A percentile compares a stretch with the other conserved stretches of the same genome.
Conservation (phyloP, 2,329 filamentous ascomycete genomes). For the Drechslerella dactyloides region DNA sequence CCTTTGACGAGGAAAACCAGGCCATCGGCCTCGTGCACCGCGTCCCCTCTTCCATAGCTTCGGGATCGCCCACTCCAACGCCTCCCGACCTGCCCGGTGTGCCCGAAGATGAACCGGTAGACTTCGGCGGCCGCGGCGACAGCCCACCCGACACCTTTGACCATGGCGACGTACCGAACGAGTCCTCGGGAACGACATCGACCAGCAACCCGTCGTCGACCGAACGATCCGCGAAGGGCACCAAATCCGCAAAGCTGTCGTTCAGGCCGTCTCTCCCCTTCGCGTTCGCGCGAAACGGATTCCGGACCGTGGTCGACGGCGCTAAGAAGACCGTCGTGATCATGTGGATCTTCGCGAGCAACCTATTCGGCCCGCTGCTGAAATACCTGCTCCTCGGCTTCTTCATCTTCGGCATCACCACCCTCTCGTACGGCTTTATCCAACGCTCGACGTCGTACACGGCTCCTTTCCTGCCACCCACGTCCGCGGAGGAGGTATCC, state of each 20-base stretch:
- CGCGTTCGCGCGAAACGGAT: slow-evolving; percentile 11
- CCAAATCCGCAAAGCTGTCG: background rate
- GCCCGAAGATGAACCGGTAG: background rate
- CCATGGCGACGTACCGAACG: slow-evolving; percentile 7
- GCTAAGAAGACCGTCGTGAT: slow-evolving; percentile 26
- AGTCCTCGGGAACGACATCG: background rate
- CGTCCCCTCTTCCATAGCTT: slow-evolving; percentile 27
- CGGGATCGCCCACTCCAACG: slow-evolving; percentile 25
- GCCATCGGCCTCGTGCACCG: slow-evolving; percentile 30
- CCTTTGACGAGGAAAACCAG: slow-evolving; percentile 47
- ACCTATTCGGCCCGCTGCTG: slow-evolving; percentile 33
- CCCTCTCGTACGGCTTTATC: slow-evolving; percentile 31
- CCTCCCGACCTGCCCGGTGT: slow-evolving; percentile 4
- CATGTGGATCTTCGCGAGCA: slow-evolving; percentile 32
- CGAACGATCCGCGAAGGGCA: background rate
- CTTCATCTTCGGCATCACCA: slow-evolving; percentile 41
- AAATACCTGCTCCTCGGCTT: slow-evolving; percentile 40
- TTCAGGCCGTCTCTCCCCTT: slow-evolving; percentile 6
- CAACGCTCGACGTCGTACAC: slow-evolving; percentile 38
- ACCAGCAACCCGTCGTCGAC: background rate
- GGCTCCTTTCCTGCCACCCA: slow-evolving; percentile 14
- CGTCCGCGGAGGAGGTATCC: slow-evolving; percentile 25
- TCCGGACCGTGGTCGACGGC: slow-evolving; percentile 9
- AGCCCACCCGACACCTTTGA: slow-evolving; percentile 37
- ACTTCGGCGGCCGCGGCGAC: slow-evolving; percentile 21